Evolutionary conservation across 257 asterid genomes (phyloP).

Genomic region (Linaria vulgaris): DNA sequence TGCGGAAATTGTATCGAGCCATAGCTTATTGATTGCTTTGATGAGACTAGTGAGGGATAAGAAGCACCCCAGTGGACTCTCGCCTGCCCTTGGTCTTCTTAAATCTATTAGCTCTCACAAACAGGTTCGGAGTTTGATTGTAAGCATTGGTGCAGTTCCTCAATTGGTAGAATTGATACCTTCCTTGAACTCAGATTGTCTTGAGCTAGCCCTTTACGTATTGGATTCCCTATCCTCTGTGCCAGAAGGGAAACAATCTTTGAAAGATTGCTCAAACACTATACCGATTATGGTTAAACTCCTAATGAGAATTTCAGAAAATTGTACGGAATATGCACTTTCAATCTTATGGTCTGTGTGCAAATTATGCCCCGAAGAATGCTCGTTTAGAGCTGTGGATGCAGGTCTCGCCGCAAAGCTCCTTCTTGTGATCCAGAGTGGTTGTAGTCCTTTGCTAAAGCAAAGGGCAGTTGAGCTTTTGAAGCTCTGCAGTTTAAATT

Average conservation of each 20-base stretch:
- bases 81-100: conserved; percentile 57
- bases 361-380: conserved; percentile 60
- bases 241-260: conserved; percentile 55
- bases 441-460: conserved; percentile 51
- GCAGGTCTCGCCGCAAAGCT: conserved; percentile 72
- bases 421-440: conserved; percentile 75
- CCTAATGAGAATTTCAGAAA: conserved; percentile 60
- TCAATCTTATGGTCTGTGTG: conserved; percentile 59
- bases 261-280: conserved; percentile 53
- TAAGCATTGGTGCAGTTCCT: conserved; percentile 59
- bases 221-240: conserved; percentile 48
- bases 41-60: conserved; percentile 57
- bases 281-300: conserved; percentile 52
- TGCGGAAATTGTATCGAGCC: conserved; percentile 49
- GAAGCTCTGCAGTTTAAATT: conserved; percentile 73
- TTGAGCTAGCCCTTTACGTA: conserved; percentile 48
- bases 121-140: conserved; percentile 42
- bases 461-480: conserved; percentile 67
- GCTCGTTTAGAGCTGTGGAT: conserved; percentile 61
- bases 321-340: conserved; percentile 51
- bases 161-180: conserved; percentile 56
- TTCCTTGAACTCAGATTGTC: conserved; percentile 41
- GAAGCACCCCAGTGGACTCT: conserved; percentile 48
- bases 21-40: conserved; percentile 56
- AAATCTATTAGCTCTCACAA: conserved; percentile 46